Conservation (phyloP, 495 filamentous ascomycete genomes). For the Jackrogersella minutella region DNA sequence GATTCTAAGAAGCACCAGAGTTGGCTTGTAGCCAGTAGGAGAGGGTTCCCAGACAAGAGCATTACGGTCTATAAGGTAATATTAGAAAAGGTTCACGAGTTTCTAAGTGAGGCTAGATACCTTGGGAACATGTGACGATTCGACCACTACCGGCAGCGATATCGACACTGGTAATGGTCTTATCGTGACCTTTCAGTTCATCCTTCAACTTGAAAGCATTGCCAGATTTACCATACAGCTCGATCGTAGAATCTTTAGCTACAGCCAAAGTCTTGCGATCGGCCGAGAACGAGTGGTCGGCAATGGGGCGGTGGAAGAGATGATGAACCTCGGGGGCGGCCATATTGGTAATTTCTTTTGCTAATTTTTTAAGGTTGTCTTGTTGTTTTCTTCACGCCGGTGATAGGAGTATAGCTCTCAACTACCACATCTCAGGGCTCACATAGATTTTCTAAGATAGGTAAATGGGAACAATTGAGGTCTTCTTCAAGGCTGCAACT, state of each 20-base stretch:
- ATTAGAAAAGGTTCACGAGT: slow-evolving; percentile 1
- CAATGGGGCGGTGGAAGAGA: slow-evolving; percentile 94
- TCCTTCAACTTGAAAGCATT: slow-evolving; percentile 84
- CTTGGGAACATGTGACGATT: slow-evolving; percentile 98
- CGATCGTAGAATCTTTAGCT: slow-evolving; percentile 87
- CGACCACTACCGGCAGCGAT: slow-evolving; percentile 89
- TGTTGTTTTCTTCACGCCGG: slow-evolving; percentile 1
- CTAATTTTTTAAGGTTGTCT: background rate
- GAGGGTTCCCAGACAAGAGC: slow-evolving; percentile 97
- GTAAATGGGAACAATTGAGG: background rate
- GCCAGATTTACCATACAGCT: slow-evolving; percentile 81
- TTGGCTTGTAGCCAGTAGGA: slow-evolving; percentile 91
- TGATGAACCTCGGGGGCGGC: slow-evolving; percentile 89
- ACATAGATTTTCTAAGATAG: slow-evolving; percentile 8
- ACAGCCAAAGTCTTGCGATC: slow-evolving; percentile 90
- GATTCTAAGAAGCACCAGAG: slow-evolving; percentile 94
- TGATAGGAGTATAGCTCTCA: slow-evolving; percentile 99
- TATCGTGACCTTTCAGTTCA: slow-evolving; percentile 95
- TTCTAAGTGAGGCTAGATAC: slow-evolving; percentile 50
- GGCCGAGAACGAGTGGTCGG: slow-evolving; percentile 96
- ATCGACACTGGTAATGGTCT: slow-evolving; percentile 94
- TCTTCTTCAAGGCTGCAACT: no score
- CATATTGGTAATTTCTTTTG: slow-evolving; percentile 61
- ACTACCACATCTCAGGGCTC: slow-evolving; percentile 73
- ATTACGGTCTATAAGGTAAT: slow-evolving; percentile 78